Conservation (phyloP, 495 filamentous ascomycete genomes). For the Neurospora hispaniola region DNA sequence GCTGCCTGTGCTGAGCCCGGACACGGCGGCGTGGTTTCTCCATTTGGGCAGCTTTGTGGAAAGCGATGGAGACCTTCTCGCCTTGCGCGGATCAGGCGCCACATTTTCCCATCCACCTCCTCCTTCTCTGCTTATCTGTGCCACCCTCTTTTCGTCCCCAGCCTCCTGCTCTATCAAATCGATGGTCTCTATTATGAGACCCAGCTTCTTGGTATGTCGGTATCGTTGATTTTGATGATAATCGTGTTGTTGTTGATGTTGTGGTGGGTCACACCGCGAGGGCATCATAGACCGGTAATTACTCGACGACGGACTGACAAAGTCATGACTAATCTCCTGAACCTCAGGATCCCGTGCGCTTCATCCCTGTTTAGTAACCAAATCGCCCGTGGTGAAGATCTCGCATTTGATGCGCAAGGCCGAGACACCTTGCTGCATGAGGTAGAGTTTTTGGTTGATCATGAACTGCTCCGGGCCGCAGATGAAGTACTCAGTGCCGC, state of each 20-base stretch:
- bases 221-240: background rate
- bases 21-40: background rate
- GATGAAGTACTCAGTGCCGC: conserved; percentile 51
- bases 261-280: background rate
- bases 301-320: background rate
- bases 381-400: conserved; percentile 54
- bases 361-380: conserved; percentile 13
- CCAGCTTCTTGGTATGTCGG: background rate
- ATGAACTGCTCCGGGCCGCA: conserved; percentile 64
- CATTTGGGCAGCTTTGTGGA: background rate
- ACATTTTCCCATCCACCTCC: background rate
- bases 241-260: background rate
- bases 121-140: background rate
- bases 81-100: background rate
- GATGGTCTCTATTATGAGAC: background rate
- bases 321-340: background rate
- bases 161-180: background rate
- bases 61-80: background rate
- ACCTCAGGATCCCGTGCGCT: background rate
- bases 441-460: conserved; percentile 39
- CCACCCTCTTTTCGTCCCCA: background rate
- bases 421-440: conserved; percentile 42
- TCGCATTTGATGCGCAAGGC: conserved; percentile 51
- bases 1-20: background rate
- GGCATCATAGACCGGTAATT: background rate